Evolutionary conservation across 2,329 filamentous ascomycete species (phyloP).

Genomic region (Aureobasidium mangrovei): DNA sequence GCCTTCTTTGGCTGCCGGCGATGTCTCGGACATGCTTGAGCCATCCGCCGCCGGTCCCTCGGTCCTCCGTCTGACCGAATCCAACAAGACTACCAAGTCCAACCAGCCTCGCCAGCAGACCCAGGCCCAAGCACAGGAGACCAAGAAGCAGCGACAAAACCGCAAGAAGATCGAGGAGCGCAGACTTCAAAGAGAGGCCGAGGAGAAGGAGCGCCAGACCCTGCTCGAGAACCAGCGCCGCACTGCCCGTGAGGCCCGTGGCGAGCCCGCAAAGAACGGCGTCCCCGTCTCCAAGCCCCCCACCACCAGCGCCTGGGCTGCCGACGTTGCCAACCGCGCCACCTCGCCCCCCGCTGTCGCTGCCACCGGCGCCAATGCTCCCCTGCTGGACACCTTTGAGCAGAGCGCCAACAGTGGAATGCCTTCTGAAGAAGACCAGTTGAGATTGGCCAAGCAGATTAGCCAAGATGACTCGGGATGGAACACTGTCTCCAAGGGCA

Average conservation of each 20-base stretch:
- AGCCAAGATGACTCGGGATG: conserved; percentile 46
- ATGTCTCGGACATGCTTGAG: conserved; percentile 90
- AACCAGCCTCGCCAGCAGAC: conserved; percentile 55
- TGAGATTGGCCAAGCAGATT: conserved; percentile 41
- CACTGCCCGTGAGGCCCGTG: conserved; percentile 70
- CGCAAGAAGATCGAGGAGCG: conserved; percentile 76
- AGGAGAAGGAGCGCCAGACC: conserved; percentile 67
- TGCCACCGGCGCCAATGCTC: conserved; percentile 17
- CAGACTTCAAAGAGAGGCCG: conserved; percentile 64
- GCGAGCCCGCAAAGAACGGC: conserved; percentile 74
- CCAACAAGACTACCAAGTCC: conserved; percentile 42
- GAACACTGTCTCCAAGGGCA: conserved; percentile 49
- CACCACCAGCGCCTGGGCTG: conserved; percentile 47
- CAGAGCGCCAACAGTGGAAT: conserved; percentile 33
- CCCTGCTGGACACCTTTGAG: conserved; percentile 45
- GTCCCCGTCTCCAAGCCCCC: conserved; percentile 40
- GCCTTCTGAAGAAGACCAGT: conserved; percentile 53
- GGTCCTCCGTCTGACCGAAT: conserved; percentile 69
- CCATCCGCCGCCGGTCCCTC: conserved; percentile 57
- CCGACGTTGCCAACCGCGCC: conserved; percentile 22
- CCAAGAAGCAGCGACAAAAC: conserved; percentile 95
- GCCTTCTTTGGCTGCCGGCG: conserved; percentile 53
- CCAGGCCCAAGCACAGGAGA: conserved; percentile 58
- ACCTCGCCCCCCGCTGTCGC: conserved; percentile 17
- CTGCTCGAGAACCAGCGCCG: conserved; percentile 77